phyloP scores from a whole-genome alignment of 345 rosid species.

The Lenwebbia sp. region DNA sequence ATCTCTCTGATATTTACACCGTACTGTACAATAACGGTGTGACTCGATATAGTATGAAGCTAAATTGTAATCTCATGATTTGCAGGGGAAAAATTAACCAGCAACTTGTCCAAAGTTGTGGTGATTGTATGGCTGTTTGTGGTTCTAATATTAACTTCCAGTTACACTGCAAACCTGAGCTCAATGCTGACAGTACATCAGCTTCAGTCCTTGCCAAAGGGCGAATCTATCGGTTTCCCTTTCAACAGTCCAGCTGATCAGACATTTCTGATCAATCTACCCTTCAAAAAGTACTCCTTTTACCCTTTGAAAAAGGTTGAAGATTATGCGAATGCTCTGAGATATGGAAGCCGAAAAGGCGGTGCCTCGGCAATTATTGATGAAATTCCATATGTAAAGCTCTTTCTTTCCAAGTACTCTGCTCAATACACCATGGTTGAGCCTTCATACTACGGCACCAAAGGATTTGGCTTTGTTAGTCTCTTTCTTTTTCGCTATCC shows the following conservation, averaged over 20 bases:
- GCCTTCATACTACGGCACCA: neutral
- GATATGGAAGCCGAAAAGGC: neutral
- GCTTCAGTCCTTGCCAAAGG: conserved; percentile 11
- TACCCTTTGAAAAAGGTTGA: neutral
- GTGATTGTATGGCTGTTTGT: conserved; percentile 42
- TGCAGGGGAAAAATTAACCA: conserved; percentile 35
- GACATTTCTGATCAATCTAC: neutral
- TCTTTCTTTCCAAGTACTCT: conserved; percentile 25
- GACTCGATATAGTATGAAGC: neutral
- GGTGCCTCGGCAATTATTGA: conserved; percentile 17
- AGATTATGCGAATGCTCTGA: conserved; percentile 16
- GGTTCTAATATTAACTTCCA: conserved; percentile 33
- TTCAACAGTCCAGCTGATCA: neutral
- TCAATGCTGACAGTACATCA: conserved; percentile 32
- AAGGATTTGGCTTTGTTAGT: conserved; percentile 23
- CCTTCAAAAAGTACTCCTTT: neutral
- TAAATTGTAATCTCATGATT: neutral
- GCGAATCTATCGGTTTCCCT: neutral
- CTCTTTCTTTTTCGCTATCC: neutral
- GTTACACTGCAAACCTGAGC: conserved; percentile 40
- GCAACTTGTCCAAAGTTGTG: too few relatives aligned
- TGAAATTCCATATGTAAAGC: conserved; percentile 32
- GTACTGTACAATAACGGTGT: neutral
- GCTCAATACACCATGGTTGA: conserved; percentile 11
- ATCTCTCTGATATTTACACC: neutral